Conservation (phyloP, 441 rosid species). For the Omphalea diandra region DNA sequence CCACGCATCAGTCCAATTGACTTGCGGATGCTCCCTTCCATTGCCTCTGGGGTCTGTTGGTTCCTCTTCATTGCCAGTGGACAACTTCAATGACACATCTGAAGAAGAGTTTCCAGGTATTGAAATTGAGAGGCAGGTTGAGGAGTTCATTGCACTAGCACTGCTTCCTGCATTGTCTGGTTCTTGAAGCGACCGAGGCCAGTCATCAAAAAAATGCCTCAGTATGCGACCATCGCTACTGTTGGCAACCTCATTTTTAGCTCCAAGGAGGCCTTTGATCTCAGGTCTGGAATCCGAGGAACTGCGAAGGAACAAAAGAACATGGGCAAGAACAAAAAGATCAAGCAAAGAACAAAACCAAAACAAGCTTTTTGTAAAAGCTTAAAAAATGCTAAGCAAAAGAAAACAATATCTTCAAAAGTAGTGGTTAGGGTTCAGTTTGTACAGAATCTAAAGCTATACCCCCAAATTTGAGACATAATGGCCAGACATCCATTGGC, state of each 20-base stretch:
- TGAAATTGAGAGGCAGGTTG: conserved; percentile 67
- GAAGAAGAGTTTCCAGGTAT: conserved; percentile 70
- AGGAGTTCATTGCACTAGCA: conserved; percentile 33
- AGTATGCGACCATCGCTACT: conserved; percentile 59
- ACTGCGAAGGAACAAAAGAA: conserved; percentile 27
- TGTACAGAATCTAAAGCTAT: conserved; percentile 46
- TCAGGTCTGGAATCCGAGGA: conserved; percentile 35
- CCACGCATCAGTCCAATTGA: conserved; percentile 71
- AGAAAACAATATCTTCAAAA: conserved; percentile 17
- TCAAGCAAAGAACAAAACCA: neutral
- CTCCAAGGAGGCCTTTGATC: conserved; percentile 42
- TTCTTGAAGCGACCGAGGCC: conserved; percentile 67
- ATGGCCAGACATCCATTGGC: conserved; percentile 35
- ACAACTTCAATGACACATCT: conserved; percentile 69
- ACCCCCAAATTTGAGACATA: conserved; percentile 44
- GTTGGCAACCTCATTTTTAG: conserved; percentile 37
- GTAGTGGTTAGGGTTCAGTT: conserved; percentile 52
- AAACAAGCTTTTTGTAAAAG: neutral
- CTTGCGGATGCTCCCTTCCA: conserved; percentile 40
- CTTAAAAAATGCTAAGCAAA: conserved; percentile 3
- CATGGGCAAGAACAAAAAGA: neutral
- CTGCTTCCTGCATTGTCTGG: conserved; percentile 39
- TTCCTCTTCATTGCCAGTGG: conserved; percentile 60
- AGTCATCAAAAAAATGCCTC: conserved; percentile 88
- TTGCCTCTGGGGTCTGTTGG: conserved; percentile 25